Conservation (phyloP, 169 alveolate species). For the Cryptosporidium felis region DNA sequence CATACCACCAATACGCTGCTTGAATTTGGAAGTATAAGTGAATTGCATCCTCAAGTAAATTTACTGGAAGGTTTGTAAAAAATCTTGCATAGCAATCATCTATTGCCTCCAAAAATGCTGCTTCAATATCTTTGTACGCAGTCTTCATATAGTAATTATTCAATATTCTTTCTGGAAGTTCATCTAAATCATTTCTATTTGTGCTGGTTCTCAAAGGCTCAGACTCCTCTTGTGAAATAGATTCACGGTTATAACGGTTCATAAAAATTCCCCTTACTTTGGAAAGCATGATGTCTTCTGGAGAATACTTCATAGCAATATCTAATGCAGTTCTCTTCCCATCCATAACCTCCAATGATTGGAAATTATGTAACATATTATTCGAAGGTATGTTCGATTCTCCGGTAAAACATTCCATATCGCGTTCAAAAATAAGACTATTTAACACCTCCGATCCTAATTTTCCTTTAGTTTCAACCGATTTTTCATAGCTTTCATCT, state of each 20-base stretch:
- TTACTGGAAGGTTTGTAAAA: conserved; percentile 87
- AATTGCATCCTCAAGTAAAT: conserved; percentile 83
- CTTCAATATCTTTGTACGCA: conserved; percentile 66
- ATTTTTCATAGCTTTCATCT: neutral
- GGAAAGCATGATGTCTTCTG: conserved; percentile 55
- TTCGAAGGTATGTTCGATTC: neutral
- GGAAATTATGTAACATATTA: neutral
- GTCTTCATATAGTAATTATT: conserved; percentile 23
- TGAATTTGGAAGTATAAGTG: conserved; percentile 88
- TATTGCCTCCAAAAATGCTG: conserved; percentile 57
- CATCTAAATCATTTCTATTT: neutral
- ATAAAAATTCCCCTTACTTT: conserved; percentile 64
- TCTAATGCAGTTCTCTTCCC: conserved; percentile 43
- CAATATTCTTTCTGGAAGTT: neutral
- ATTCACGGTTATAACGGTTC: conserved; percentile 30
- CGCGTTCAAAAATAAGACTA: neutral
- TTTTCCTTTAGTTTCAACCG: neutral
- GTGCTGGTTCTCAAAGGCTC: neutral
- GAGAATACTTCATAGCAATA: conserved; percentile 58
- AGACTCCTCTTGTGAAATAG: conserved; percentile 1
- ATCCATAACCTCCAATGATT: too few species aligned
- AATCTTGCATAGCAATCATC: conserved; percentile 89
- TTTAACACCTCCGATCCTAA: neutral
- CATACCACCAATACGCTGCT: conserved; percentile 92
- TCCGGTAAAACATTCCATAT: neutral